Evolutionary conservation across 805 yeast genomes (phyloP), one percentile per base, ranked within the genome.

Genomic region (Sungouiella blattae): DNA sequence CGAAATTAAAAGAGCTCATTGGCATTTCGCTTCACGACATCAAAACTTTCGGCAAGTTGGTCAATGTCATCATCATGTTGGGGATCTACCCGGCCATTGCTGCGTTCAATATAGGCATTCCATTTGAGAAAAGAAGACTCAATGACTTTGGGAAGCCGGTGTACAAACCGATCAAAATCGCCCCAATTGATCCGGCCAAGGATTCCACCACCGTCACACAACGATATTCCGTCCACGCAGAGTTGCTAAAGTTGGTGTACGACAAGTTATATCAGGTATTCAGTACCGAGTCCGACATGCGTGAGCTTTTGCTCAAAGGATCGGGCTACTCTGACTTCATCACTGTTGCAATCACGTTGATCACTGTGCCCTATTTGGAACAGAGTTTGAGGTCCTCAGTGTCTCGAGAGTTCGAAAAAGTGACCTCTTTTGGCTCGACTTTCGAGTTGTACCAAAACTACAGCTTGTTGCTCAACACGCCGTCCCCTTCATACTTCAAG

Each of bases 21-120:
- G 66, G 83, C 6, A 80, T 91, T 11, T 86, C 97, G 0, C 66
- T 91, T 7, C 88, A 87, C 49, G 98, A 93, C 55, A 79, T 91
- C 72, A 83, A 80, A 53, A 72, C 77, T 4, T 74, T 93, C 37
- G 81, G 83, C 23, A 73, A 69, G 15, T 52, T 91, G 28, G 57
- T 83, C 13, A 83, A 80, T 43, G 39, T 83, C 8, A 65, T 89
- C 2, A 75, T 88, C 0, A 58, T 83, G 1, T 82, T 80, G 44
- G 89, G 95, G 0, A 67, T 91, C 0, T 83, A 82, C 46, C 77
- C 88, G 0, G 73, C 76, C 33, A 42, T 87, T 1, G 75, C 80
- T 0, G 39, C 55, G 2, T 66, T 61, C 6, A 73, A 73, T 2
- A 67, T 80, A 15, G 85, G 88, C 1, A 71, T 86, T 2, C 85